Base-by-base conservation (phyloP, 495 filamentous ascomycete genomes). In the Jackrogersella multiformis region DNA sequence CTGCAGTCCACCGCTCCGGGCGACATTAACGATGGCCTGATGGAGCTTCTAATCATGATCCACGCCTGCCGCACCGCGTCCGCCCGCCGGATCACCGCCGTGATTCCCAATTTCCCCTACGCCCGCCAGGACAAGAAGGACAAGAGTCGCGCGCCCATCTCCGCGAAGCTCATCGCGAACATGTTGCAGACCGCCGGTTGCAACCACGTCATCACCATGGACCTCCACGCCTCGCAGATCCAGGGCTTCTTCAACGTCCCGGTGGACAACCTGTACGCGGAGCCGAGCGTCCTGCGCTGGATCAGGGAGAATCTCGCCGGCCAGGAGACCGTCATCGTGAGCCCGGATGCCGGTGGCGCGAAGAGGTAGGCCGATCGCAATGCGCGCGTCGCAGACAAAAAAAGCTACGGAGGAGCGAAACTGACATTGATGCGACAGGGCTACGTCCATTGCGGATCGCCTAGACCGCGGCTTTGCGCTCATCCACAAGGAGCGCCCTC, bases 81-180 rank as follows among this genome's bases (percentile, higher is more conserved):
- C n/a, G 93, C 94, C 4, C 87, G 93, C 62, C 89, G 92, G 63
- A 97, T 99, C 79, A 97, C 93, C 18, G 91, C 91, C 64, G 88
- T 93, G 57, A 92, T 97, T 51, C 95, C 95, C 62, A 97, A 99
- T 80, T 99, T 97, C 81, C 94, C 94, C 24, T 97, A 99, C 73
- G 94, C 94, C n/a, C 92, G 95, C 24, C 95, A 99, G 79, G 95
- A 99, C 82, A 99, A 99, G 84, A 99, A 99, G 79, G 95, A 98
- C 79, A 96, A 97, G 82, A 73, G 68, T 44, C 87, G 95, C 58
- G 95, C 94, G 23, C 93, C 94, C 12, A 93, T 93, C 68, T 93
- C 90, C 45, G 95, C 95, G 16, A 94, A 93, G 78, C 81, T 97
- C 34, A 95, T 98, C 80, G 95, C 95, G 24, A 99, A 97, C 77